Evolutionary conservation across 352 stramenopile species (phyloP).

Genomic region (Phytophthora multivora): DNA sequence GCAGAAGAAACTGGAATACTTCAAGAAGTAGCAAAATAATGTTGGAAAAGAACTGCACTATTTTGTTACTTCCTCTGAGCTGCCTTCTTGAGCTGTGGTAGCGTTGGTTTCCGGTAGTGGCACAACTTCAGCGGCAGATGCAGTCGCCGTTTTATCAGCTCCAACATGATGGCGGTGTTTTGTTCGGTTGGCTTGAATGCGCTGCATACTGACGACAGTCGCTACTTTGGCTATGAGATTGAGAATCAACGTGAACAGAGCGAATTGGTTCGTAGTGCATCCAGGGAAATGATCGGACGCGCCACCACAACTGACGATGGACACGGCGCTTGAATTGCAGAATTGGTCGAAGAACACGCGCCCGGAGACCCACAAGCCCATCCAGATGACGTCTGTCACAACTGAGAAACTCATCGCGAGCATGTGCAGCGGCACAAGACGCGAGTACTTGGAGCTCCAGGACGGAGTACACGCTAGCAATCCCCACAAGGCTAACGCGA

Average conservation of each 20-base stretch:
- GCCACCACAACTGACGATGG: conserved; percentile 69
- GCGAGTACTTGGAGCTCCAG: conserved; percentile 53
- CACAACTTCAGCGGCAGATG: conserved; percentile 17
- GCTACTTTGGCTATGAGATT: conserved; percentile 62
- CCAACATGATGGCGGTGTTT: conserved; percentile 26
- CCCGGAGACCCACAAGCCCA: conserved; percentile 73
- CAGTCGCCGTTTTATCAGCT: conserved; percentile 1
- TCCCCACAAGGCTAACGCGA: conserved; percentile 74
- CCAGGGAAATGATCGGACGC: conserved; percentile 65
- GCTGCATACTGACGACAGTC: conserved; percentile 46
- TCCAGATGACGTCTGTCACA: conserved; percentile 78
- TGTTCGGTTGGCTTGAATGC: conserved; percentile 39
- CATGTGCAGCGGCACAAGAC: conserved; percentile 56
- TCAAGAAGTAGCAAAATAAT: not conserved
- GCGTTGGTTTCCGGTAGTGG: conserved; percentile 9
- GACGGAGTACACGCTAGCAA: conserved; percentile 58
- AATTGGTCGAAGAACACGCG: conserved; percentile 81
- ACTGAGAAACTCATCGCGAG: conserved; percentile 56
- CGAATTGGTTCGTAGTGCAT: conserved; percentile 76
- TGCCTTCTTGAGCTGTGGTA: conserved; percentile 5
- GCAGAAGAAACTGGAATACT: too few relatives aligned
- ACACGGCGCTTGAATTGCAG: conserved; percentile 60
- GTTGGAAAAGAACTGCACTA: not conserved
- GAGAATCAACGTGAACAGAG: conserved; percentile 61
- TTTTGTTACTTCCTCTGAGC: not conserved